Base-by-base conservation (phyloP, 805 yeast species). In the Allodekkera sacchari region DNA sequence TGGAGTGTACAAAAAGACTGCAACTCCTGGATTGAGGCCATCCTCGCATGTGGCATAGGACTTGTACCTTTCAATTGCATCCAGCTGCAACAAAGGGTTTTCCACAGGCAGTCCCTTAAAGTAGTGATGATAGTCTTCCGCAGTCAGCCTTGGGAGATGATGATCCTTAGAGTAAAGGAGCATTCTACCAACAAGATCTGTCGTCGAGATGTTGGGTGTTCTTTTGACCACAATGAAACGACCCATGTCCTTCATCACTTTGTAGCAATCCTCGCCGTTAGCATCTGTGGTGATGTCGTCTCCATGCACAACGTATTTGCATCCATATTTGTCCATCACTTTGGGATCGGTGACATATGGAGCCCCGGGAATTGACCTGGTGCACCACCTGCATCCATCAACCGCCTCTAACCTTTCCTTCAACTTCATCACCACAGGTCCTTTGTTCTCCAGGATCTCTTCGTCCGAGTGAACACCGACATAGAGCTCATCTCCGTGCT, bases 281-380 rank as follows among this genome's bases (percentile, higher is more conserved):
- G 95, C 95, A 57, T 92, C 97, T 2, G 96, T 83, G 17, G 96
- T 92, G 43, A 92, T 85, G 52, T 92, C 98, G 57, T 92, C 98
- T 6, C 98, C 98, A 55, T 92, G 98, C 8, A 92, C 95, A n/a
- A 92, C 98, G 53, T 77, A 92, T 49, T 74, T 59, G 61, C 98
- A 92, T 6, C 71, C 72, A 49, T 73, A 73, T 17, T 63, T 43
- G 44, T 82, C 85, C 84, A 87, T 71, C 32, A 84, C 80, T 25
- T 59, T 61, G 1, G 94, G 94, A 41, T 77, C 82, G 1, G 98
- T 92, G 10, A 89, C 96, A 51, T 92, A 92, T 2, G 98, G 98
- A 0, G 97, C 96, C 40, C 69, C 63, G 2, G 77, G 68, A 12
- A 89, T 69, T 0, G 81, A 74, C 27, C 61, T 48, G 3, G 87